phyloP scores from a whole-genome alignment of 1,284 basidiomycete species.

The Sanghuangporus sanghuang region DNA sequence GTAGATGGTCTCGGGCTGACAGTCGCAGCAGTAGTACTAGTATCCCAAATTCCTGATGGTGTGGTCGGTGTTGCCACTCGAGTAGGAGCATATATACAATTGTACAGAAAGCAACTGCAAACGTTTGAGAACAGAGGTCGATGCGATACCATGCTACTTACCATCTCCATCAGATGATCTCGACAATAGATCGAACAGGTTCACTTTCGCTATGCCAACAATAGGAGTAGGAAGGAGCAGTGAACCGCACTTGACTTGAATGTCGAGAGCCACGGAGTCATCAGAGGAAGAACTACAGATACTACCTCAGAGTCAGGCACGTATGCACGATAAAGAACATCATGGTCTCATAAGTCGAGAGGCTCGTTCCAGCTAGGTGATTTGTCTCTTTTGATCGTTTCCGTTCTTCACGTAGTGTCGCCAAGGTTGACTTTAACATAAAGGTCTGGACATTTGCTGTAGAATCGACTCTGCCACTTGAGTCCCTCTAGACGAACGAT shows the following conservation, averaged over 20 bases:
- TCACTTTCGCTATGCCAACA: not conserved
- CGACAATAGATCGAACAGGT: not conserved
- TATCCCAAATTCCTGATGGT: slow-evolving; percentile 1
- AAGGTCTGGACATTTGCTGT: not conserved
- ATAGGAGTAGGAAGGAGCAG: not conserved
- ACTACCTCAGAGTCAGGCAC: not conserved
- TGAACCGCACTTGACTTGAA: not conserved
- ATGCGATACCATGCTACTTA: not conserved
- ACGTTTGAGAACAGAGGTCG: not conserved
- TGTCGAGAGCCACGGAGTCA: not conserved
- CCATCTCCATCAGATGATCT: not conserved
- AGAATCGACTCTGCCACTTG: not conserved
- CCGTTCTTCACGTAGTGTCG: not conserved
- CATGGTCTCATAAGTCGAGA: not conserved
- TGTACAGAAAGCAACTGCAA: not conserved
- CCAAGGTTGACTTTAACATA: slow-evolving; percentile 2
- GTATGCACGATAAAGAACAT: not conserved
- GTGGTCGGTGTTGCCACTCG: not conserved
- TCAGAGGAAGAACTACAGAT: not conserved
- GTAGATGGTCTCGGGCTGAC: not conserved
- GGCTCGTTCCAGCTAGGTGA: not conserved
- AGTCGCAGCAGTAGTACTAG: not conserved
- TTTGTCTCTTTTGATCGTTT: not conserved
- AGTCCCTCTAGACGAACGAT: not conserved
- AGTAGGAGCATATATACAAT: not conserved